Conservation (phyloP, 2,329 filamentous ascomycete genomes). For the Cladorrhinum sp. region DNA sequence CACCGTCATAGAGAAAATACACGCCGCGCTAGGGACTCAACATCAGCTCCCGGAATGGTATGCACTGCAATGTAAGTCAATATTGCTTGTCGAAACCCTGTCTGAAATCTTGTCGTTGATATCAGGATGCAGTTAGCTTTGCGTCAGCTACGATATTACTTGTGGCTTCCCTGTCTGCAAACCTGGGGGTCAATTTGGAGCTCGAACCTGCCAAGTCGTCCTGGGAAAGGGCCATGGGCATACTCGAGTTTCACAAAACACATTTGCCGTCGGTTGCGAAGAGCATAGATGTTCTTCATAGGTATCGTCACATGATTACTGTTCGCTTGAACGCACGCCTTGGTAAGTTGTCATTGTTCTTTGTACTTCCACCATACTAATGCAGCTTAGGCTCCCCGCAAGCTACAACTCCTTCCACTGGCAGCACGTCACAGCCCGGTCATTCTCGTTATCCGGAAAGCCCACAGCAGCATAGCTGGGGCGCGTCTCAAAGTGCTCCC, state of each 20-base stretch:
- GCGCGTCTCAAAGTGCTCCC: neutral
- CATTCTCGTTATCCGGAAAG: neutral
- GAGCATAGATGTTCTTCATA: slow-evolving; percentile 11
- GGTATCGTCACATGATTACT: slow-evolving; percentile 6
- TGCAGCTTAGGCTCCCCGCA: neutral
- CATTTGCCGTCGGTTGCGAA: slow-evolving; percentile 14
- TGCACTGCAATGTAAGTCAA: slow-evolving; percentile 19
- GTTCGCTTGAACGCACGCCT: neutral
- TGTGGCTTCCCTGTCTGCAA: slow-evolving; percentile 17
- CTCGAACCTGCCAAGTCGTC: slow-evolving; percentile 15
- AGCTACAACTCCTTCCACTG: neutral
- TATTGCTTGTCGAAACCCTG: no score
- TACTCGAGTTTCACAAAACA: slow-evolving; percentile 18
- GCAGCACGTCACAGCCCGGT: neutral
- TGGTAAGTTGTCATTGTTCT: neutral
- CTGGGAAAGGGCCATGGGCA: slow-evolving; percentile 21
- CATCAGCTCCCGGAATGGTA: slow-evolving; percentile 19
- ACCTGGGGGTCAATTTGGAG: slow-evolving; percentile 13
- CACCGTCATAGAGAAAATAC: slow-evolving; percentile 15
- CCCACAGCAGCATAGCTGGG: neutral
- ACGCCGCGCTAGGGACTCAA: neutral
- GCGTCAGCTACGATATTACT: slow-evolving; percentile 20
- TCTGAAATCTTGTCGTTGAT: no score
- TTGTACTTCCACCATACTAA: neutral
- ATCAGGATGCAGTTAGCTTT: slow-evolving; percentile 17